These are phyloP conservation scores for Pistacia atlantica DNA, from an alignment of 345 rosid species.

Conservation along the genomic window DNA sequence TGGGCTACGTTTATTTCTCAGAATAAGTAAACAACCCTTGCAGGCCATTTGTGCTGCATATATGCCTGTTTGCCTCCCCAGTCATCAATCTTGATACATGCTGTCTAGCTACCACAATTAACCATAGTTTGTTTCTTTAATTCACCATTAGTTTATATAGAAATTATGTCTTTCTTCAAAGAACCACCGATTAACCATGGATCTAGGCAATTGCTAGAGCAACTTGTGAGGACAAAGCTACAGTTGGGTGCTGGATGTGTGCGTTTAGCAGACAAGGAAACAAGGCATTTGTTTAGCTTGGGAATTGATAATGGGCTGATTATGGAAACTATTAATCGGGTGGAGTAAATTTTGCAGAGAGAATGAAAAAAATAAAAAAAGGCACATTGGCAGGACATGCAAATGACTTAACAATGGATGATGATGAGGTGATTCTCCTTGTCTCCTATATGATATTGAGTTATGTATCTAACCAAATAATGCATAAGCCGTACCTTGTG, in stretches of 20 bases:
- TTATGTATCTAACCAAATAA: neutral
- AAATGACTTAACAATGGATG: neutral
- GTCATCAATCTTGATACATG: neutral
- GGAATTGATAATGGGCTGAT: conserved; percentile 5
- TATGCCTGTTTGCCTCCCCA: conserved; percentile 21
- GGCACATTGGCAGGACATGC: neutral
- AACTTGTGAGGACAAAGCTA: neutral
- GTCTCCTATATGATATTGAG: neutral
- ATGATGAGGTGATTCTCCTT: conserved; percentile 24
- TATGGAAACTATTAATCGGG: neutral
- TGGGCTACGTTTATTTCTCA: conserved; percentile 3
- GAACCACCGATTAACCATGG: conserved; percentile 22
- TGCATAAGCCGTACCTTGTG: conserved; percentile 8
- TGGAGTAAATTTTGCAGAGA: neutral
- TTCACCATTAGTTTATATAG: neutral
- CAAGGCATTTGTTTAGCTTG: conserved; percentile 8
- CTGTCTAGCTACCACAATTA: neutral
- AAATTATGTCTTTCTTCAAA: conserved; percentile 26
- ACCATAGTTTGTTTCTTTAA: conserved; percentile 2
- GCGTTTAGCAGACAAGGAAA: conserved; percentile 25
- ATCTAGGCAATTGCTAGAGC: conserved; percentile 25
- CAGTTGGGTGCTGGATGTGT: conserved; percentile 2
- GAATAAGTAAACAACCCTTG: conserved; percentile 5
- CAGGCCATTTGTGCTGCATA: conserved; percentile 4
- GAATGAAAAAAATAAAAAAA: neutral